Evolutionary conservation across 306 rosid species (phyloP).

Genomic region (Lagenaria siceraria): DNA sequence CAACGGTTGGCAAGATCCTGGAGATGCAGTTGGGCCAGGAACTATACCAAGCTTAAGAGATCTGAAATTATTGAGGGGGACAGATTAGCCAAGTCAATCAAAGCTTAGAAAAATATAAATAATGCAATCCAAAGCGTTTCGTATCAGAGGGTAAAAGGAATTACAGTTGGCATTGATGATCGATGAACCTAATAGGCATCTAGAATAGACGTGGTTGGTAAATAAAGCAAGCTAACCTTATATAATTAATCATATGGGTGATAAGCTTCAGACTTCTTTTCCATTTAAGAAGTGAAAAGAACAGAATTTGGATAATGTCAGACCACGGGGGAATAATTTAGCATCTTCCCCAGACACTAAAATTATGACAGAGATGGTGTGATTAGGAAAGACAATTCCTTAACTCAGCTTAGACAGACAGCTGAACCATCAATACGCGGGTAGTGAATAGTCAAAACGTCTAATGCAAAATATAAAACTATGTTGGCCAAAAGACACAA

Average conservation of each 20-base stretch:
- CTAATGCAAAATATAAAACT: background rate
- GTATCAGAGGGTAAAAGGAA: background rate
- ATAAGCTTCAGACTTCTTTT: background rate
- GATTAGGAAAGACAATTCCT: background rate
- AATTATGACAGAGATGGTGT: background rate
- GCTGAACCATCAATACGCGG: background rate
- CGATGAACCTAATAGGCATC: background rate
- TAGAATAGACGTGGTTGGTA: background rate
- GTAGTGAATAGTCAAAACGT: background rate
- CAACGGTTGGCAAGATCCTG: conserved; percentile 69
- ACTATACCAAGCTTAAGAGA: conserved; percentile 90
- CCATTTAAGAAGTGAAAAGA: background rate
- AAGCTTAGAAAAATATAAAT: conserved; percentile 7
- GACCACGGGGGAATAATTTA: background rate
- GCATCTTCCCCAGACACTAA: background rate
- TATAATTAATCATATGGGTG: background rate
- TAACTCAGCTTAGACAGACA: background rate
- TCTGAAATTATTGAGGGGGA: conserved; percentile 33
- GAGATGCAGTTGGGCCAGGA: conserved; percentile 44
- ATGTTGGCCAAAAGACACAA: background rate
- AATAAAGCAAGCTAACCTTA: background rate
- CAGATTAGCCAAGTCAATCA: background rate
- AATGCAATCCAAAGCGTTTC: background rate
- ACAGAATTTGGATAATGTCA: background rate
- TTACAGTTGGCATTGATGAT: background rate